These are phyloP conservation scores for Penicillium verhagenii DNA, from an alignment of 495 filamentous ascomycete genomes.

Conservation along the genomic window DNA sequence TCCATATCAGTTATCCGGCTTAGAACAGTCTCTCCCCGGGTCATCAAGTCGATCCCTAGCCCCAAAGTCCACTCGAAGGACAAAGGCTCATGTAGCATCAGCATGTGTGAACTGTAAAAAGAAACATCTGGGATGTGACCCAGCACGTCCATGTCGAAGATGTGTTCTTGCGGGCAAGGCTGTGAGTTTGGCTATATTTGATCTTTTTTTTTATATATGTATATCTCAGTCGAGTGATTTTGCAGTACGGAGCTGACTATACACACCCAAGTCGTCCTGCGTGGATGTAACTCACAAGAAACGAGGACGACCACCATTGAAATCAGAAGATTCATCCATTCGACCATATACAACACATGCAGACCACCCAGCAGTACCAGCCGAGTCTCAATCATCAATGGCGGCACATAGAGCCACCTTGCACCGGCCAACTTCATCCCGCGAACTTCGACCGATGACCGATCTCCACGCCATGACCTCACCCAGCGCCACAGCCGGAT, in stretches of 20 bases:
- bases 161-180: conserved; percentile 64
- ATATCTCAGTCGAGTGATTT: too few relatives aligned
- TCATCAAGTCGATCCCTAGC: conserved; percentile 35
- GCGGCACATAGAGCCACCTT: conserved; percentile 27
- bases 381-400: conserved; percentile 28
- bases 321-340: conserved; percentile 66
- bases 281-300: conserved; percentile 97
- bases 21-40: conserved; percentile 24
- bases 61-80: conserved; percentile 71
- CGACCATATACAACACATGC: conserved; percentile 35
- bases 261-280: conserved; percentile 65
- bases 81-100: conserved; percentile 94
- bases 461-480: conserved; percentile 34
- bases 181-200: conserved; percentile 54
- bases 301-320: conserved; percentile 83
- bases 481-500: conserved; percentile 16
- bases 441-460: conserved; percentile 46
- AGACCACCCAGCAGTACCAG: conserved; percentile 25
- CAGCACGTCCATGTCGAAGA: conserved; percentile 60
- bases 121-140: conserved; percentile 83
- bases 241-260: neutral
- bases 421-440: conserved; percentile 43
- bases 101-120: conserved; percentile 97
- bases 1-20: conserved; percentile 28
- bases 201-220: neutral